phyloP scores from a whole-genome alignment of 2,329 filamentous ascomycete species.

The Nemania sp. region DNA sequence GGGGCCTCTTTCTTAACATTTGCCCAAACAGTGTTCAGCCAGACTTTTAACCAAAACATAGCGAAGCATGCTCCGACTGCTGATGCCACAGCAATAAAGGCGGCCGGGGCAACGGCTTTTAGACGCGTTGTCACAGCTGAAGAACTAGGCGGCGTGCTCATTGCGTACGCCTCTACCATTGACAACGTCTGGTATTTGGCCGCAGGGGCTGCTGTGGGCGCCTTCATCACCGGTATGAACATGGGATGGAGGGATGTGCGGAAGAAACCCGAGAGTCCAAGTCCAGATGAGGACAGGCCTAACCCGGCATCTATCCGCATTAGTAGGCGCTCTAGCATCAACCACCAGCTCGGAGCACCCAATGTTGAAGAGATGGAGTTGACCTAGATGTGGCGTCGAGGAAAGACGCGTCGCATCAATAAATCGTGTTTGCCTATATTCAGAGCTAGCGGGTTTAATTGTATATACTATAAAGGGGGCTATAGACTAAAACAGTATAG shows the following conservation, averaged over 20 bases:
- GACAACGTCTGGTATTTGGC: neutral
- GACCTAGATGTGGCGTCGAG: too few species aligned
- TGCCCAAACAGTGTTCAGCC: conserved; percentile 55
- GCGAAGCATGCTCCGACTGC: neutral
- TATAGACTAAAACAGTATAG: too few species aligned
- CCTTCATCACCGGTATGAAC: neutral
- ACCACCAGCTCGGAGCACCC: too few species aligned
- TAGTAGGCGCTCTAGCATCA: too few species aligned
- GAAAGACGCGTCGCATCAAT: too few species aligned
- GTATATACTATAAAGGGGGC: too few species aligned
- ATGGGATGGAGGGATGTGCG: neutral
- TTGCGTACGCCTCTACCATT: neutral
- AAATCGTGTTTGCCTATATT: too few species aligned
- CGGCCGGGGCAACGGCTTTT: neutral
- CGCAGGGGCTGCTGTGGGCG: too few species aligned
- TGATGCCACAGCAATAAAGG: neutral
- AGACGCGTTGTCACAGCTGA: neutral
- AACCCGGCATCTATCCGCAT: too few species aligned
- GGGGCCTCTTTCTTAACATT: conserved; percentile 55
- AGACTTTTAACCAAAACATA: neutral
- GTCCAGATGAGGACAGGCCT: too few species aligned
- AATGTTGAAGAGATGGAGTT: too few species aligned
- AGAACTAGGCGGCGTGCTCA: neutral
- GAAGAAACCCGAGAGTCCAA: neutral
- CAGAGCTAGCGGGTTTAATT: too few species aligned